Conservation (phyloP, 805 yeast genomes). For the Scheffersomyces spartinae region DNA sequence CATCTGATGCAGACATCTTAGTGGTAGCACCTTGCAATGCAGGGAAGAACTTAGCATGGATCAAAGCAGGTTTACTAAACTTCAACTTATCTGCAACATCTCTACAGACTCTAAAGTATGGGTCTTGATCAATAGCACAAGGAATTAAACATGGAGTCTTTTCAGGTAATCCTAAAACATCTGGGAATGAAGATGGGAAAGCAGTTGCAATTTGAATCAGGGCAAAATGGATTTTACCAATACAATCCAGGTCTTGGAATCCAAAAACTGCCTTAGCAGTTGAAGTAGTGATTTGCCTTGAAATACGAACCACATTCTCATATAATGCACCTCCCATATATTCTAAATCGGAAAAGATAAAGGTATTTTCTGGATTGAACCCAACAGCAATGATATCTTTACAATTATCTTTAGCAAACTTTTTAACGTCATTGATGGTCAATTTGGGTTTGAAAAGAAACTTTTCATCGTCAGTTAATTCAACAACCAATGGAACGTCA, state of each 20-base stretch:
- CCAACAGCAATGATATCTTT: conserved; percentile 92
- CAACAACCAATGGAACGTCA: conserved; percentile 90
- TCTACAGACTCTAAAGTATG: conserved; percentile 93
- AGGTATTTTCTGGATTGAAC: conserved; percentile 88
- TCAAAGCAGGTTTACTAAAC: conserved; percentile 80
- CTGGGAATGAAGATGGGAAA: conserved; percentile 93
- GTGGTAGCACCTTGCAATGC: conserved; percentile 94
- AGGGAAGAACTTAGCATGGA: conserved; percentile 95
- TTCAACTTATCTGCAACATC: conserved; percentile 93
- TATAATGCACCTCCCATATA: conserved; percentile 92
- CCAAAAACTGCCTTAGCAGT: conserved; percentile 97
- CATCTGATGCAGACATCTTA: conserved; percentile 94
- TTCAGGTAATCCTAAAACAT: conserved; percentile 70
- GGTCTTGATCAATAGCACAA: conserved; percentile 98
- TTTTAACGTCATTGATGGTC: conserved; percentile 79
- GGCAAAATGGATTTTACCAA: conserved; percentile 92
- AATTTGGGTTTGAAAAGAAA: conserved; percentile 86
- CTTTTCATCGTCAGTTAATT: conserved; percentile 94
- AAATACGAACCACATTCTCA: conserved; percentile 84
- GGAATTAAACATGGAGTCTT: conserved; percentile 96
- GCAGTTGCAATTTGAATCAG: conserved; percentile 94
- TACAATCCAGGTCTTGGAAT: conserved; percentile 86
- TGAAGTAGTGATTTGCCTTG: conserved; percentile 93
- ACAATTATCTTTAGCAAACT: conserved; percentile 71
- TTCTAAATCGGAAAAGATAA: conserved; percentile 83